phyloP scores from a whole-genome alignment of 2,329 filamentous ascomycete species.

The Colletotrichum costaricense region DNA sequence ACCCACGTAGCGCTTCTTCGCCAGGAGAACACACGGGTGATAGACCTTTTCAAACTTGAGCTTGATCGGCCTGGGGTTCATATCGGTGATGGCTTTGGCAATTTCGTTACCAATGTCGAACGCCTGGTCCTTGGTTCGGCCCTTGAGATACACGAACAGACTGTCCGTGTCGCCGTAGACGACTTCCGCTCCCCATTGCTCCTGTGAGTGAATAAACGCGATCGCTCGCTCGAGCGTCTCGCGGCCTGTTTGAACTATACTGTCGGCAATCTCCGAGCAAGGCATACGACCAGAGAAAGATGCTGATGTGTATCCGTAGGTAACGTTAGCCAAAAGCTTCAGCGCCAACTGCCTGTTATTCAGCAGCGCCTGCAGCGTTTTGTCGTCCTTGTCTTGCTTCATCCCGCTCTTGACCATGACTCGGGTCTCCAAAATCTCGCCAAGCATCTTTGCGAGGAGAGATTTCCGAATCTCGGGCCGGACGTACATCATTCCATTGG shows the following conservation, averaged over 20 bases:
- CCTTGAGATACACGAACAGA: conserved; percentile 89
- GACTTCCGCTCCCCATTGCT: conserved; percentile 92
- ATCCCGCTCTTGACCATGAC: conserved; percentile 99
- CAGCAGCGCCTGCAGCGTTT: conserved; percentile 82
- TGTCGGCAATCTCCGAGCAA: conserved; percentile 97
- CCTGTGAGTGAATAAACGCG: conserved; percentile 88
- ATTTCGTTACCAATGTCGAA: conserved; percentile 96
- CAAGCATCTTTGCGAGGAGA: conserved; percentile 93
- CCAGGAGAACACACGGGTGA: conserved; percentile 90
- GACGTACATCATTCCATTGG: conserved; percentile 96
- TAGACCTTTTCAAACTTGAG: conserved; percentile 99
- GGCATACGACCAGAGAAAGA: conserved; percentile 98
- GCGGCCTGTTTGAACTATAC: conserved; percentile 94
- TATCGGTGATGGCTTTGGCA: conserved; percentile 84
- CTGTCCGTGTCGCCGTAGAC: conserved; percentile 99
- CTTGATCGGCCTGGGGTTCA: conserved; percentile 92
- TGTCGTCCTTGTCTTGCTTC: conserved; percentile 93
- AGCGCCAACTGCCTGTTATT: conserved; percentile 95
- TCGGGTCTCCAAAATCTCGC: conserved; percentile 93
- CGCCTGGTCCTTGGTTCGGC: conserved; percentile 86
- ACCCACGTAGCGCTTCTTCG: conserved; percentile 98
- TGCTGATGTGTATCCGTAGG: conserved; percentile 96
- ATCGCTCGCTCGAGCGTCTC: conserved; percentile 96
- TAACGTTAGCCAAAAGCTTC: conserved; percentile 98
- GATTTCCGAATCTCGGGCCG: conserved; percentile 89